Evolutionary conservation across 2,329 filamentous ascomycete genomes (phyloP).

Genomic region (Karstenula rhodostoma): DNA sequence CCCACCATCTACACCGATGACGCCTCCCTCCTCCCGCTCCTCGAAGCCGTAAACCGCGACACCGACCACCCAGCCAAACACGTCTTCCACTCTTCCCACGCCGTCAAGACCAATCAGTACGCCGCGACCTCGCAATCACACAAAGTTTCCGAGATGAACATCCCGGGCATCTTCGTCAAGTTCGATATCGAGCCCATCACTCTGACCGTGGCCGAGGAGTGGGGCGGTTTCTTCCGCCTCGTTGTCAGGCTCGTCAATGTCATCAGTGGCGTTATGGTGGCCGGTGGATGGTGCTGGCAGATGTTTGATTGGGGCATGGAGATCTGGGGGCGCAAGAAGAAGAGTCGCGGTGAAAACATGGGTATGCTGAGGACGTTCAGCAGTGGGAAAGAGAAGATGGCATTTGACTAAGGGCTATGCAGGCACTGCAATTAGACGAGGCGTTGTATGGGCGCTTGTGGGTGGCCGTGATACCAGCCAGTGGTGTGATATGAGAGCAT

Average conservation of each 20-base stretch:
- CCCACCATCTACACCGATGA: conserved; percentile 83
- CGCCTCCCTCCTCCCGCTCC: conserved; percentile 57
- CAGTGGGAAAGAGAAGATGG: conserved; percentile 27
- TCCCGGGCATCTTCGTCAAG: conserved; percentile 97
- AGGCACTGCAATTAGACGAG: neutral
- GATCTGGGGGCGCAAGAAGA: conserved; percentile 53
- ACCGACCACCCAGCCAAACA: conserved; percentile 47
- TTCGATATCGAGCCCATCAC: conserved; percentile 98
- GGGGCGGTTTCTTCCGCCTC: conserved; percentile 77
- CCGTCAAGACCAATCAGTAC: conserved; percentile 95
- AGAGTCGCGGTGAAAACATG: conserved; percentile 51
- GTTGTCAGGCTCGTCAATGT: conserved; percentile 89
- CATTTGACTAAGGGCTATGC: conserved; percentile 20
- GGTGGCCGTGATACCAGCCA: neutral
- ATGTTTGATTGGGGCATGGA: conserved; percentile 77
- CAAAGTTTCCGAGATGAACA: conserved; percentile 69
- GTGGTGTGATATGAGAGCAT: conserved; percentile 6
- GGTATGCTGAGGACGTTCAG: conserved; percentile 55
- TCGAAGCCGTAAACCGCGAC: conserved; percentile 46
- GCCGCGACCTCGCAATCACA: conserved; percentile 90
- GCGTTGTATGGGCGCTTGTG: neutral
- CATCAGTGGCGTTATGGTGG: conserved; percentile 87
- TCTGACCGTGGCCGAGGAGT: conserved; percentile 82
- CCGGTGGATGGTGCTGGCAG: conserved; percentile 92
- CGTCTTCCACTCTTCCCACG: conserved; percentile 55